phyloP scores from a whole-genome alignment of 305 asterid species.

The Fraxinus albicans region DNA sequence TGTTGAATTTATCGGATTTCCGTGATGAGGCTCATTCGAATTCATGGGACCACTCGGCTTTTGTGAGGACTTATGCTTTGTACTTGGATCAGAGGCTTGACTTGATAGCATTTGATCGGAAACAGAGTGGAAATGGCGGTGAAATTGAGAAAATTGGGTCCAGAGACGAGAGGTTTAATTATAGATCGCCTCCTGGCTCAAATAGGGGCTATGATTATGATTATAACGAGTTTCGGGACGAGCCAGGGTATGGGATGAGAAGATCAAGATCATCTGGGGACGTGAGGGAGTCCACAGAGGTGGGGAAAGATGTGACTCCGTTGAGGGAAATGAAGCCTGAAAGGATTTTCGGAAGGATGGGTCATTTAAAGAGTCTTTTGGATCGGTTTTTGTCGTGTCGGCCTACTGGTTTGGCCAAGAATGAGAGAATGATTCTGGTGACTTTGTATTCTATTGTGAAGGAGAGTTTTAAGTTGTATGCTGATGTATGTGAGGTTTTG shows the following conservation, averaged over 20 bases:
- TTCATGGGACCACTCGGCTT: conserved; percentile 88
- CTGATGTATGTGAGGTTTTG: conserved; percentile 80
- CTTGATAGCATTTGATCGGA: conserved; percentile 59
- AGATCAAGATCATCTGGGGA: conserved; percentile 72
- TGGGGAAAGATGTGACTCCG: conserved; percentile 62
- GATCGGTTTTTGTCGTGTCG: conserved; percentile 73
- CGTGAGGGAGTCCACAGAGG: conserved; percentile 51
- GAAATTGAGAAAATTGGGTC: conserved; percentile 41
- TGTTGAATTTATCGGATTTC: conserved; percentile 73
- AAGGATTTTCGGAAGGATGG: conserved; percentile 75
- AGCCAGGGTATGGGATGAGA: conserved; percentile 58
- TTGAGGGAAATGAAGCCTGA: conserved; percentile 73
- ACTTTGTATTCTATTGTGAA: conserved; percentile 60
- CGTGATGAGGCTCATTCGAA: conserved; percentile 87
- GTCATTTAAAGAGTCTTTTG: conserved; percentile 75
- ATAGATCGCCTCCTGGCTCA: conserved; percentile 61
- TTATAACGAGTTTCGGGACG: conserved; percentile 51
- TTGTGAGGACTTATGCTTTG: conserved; percentile 69
- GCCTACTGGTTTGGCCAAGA: conserved; percentile 78
- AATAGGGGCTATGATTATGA: conserved; percentile 54
- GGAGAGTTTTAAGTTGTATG: conserved; percentile 80
- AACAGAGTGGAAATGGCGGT: conserved; percentile 41
- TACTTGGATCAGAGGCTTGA: conserved; percentile 86
- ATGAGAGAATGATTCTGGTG: conserved; percentile 74
- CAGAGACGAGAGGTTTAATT: conserved; percentile 48